Conservation (phyloP, 2,329 filamentous ascomycete species). For the Bertia moriformis region DNA sequence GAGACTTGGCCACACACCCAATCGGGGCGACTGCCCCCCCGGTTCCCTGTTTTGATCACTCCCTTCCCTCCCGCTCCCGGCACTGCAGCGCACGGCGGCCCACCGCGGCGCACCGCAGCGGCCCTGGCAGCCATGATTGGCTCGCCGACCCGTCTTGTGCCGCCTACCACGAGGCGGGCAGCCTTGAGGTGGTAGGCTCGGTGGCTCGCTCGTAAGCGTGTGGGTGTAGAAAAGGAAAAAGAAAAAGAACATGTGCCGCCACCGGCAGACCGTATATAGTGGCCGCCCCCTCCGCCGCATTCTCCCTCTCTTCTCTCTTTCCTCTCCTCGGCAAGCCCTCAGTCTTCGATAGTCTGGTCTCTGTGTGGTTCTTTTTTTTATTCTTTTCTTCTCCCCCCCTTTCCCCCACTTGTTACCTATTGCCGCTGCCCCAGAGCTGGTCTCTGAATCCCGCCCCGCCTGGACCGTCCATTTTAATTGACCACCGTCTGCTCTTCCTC, state of each 20-base stretch:
- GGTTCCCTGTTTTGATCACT: not conserved
- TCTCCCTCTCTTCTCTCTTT: conserved; percentile 26
- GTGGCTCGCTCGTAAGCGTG: not conserved
- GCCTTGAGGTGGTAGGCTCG: not conserved
- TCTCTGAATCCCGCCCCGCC: conserved; percentile 27
- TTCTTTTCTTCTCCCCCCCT: conserved; percentile 29
- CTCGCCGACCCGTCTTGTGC: not conserved
- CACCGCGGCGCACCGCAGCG: not conserved
- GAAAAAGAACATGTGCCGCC: no score
- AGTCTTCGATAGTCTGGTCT: conserved; percentile 35
- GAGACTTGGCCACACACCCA: not conserved
- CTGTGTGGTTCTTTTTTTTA: no score
- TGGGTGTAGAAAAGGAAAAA: no score
- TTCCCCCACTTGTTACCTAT: no score
- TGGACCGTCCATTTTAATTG: conserved; percentile 16
- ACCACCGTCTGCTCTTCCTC: conserved; percentile 12
- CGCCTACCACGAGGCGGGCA: not conserved
- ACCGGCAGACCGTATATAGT: conserved; percentile 18
- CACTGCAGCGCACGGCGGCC: not conserved
- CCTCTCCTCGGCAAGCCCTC: conserved; percentile 51
- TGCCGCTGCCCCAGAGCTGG: conserved; percentile 39
- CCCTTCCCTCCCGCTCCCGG: not conserved
- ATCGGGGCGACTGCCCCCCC: not conserved
- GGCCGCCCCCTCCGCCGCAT: conserved; percentile 18
- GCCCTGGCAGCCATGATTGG: not conserved